Evolutionary conservation across 495 filamentous ascomycete genomes (phyloP).

Genomic region (Penicillium roqueforti): DNA sequence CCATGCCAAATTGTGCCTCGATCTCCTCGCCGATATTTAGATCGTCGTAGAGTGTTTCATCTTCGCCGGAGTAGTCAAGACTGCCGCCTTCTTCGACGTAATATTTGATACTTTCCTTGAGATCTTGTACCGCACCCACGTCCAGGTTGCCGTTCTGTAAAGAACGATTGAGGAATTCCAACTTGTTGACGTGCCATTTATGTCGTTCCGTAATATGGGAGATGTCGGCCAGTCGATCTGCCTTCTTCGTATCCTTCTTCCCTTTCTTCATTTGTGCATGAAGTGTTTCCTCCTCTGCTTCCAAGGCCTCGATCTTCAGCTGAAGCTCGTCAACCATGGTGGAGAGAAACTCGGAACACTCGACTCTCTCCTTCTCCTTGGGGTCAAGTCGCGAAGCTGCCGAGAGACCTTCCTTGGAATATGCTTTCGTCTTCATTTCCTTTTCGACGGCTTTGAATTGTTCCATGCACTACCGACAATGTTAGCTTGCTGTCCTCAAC

Average conservation of each 20-base stretch:
- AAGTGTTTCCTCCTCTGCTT: slow-evolving; percentile 84
- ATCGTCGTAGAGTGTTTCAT: slow-evolving; percentile 94
- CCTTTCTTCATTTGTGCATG: slow-evolving; percentile 90
- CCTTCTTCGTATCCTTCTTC: slow-evolving; percentile 77
- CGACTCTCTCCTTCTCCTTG: slow-evolving; percentile 87
- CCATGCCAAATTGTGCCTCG: slow-evolving; percentile 78
- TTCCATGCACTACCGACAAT: slow-evolving; percentile 83
- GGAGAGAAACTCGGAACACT: slow-evolving; percentile 77
- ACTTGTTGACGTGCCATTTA: slow-evolving; percentile 91
- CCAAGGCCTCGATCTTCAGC: slow-evolving; percentile 83
- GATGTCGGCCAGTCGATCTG: slow-evolving; percentile 82
- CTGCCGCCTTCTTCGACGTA: slow-evolving; percentile 90
- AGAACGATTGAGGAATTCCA: slow-evolving; percentile 84
- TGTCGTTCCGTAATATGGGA: slow-evolving; percentile 81
- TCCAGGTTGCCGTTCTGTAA: slow-evolving; percentile 92
- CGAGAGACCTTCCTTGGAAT: slow-evolving; percentile 93
- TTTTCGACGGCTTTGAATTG: slow-evolving; percentile 99
- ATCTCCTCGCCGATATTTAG: slow-evolving; percentile 84
- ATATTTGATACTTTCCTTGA: slow-evolving; percentile 90
- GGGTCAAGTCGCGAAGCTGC: slow-evolving; percentile 90
- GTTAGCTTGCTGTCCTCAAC: slow-evolving; percentile 18
- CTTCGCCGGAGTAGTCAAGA: slow-evolving; percentile 77
- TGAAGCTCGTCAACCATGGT: slow-evolving; percentile 91
- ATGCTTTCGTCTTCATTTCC: slow-evolving; percentile 99
- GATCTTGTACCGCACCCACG: slow-evolving; percentile 71